phyloP scores from a whole-genome alignment of 2,329 filamentous ascomycete genomes.

The Helicocarpus griseus region DNA sequence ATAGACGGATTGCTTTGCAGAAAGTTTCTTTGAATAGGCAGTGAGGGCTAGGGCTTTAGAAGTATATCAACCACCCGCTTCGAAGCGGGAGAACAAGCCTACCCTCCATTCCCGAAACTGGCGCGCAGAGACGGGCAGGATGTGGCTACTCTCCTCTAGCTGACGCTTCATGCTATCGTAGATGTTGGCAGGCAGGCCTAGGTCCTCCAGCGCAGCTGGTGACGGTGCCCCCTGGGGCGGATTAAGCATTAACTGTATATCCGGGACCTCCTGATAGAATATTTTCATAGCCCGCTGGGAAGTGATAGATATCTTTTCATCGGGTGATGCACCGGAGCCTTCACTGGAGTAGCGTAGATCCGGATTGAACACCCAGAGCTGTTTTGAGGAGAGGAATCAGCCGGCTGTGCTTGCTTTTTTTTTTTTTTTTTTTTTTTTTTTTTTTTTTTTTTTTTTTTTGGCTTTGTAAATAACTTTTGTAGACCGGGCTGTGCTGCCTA shows the following conservation, averaged over 20 bases:
- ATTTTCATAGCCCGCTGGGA: slow-evolving; percentile 47
- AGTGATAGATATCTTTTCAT: slow-evolving; percentile 15
- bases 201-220: slow-evolving; percentile 40
- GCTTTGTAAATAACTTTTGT: background rate
- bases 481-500: background rate
- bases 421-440: background rate
- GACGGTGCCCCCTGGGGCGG: slow-evolving; percentile 28
- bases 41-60: too few species aligned
- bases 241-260: slow-evolving; percentile 27
- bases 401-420: background rate
- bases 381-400: background rate
- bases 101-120: slow-evolving; percentile 47
- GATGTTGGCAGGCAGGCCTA: slow-evolving; percentile 30
- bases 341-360: slow-evolving; percentile 48
- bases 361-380: slow-evolving; percentile 53
- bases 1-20: too few species aligned
- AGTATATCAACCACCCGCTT: slow-evolving; percentile 3
- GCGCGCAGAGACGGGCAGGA: slow-evolving; percentile 42
- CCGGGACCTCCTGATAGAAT: slow-evolving; percentile 36
- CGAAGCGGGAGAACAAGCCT: slow-evolving; percentile 37
- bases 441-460: background rate
- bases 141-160: slow-evolving; percentile 26
- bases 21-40: too few species aligned
- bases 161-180: slow-evolving; percentile 27
- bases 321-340: background rate